phyloP scores from a whole-genome alignment of 768 basidiomycete genomes.

The Suillus fuscotomentosus region DNA sequence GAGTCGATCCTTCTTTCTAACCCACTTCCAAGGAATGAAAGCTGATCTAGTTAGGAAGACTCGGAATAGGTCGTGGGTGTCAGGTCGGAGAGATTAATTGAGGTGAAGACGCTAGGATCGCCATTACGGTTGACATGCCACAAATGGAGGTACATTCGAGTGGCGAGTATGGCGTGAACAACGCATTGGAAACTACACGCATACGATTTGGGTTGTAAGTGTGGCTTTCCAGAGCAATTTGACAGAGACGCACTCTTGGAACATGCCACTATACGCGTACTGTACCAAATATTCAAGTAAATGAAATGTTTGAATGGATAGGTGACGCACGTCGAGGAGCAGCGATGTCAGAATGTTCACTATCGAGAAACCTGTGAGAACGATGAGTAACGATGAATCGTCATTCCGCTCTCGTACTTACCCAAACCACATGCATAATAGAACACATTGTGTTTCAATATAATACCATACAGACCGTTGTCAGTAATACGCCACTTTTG shows the following conservation, averaged over 20 bases:
- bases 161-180: constrained; percentile 6
- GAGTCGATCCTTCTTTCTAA: background rate
- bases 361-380: background rate
- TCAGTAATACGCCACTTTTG: background rate
- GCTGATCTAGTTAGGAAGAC: background rate
- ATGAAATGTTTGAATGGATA: background rate
- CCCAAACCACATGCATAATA: constrained; percentile 9
- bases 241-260: constrained; percentile 3
- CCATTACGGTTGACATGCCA: background rate
- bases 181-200: constrained; percentile 4
- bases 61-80: background rate
- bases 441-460: constrained; percentile 8
- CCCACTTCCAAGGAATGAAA: background rate
- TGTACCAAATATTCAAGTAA: background rate
- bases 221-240: background rate
- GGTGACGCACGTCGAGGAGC: constrained; percentile 2
- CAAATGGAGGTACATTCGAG: constrained; percentile 7
- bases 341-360: constrained; percentile 6
- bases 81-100: background rate
- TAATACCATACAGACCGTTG: background rate
- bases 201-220: background rate
- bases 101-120: background rate
- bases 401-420: background rate
- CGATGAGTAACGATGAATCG: too few relatives aligned
- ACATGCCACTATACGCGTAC: constrained; percentile 9